phyloP scores from a whole-genome alignment of 768 basidiomycete genomes.

The Pulveroboletus sp. region DNA sequence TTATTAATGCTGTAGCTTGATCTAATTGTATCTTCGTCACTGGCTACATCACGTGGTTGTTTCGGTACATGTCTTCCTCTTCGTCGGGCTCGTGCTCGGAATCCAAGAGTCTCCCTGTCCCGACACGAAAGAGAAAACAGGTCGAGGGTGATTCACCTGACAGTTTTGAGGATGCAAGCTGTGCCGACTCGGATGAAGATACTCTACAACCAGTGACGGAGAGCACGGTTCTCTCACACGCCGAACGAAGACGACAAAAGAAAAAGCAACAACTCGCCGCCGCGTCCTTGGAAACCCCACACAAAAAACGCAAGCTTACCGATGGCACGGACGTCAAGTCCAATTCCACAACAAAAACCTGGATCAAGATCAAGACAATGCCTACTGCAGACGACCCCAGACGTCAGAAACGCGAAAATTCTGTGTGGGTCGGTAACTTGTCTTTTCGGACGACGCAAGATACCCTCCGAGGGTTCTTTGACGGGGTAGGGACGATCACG shows the following conservation, averaged over 20 bases:
- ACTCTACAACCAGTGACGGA: slow-evolving; percentile 3
- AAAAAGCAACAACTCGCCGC: slow-evolving; percentile 31
- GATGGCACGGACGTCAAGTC: slow-evolving; percentile 7
- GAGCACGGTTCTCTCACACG: slow-evolving; percentile 66
- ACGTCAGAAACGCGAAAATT: slow-evolving; percentile 66
- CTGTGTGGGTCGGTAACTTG: slow-evolving; percentile 95
- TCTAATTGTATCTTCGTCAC: slow-evolving; percentile 11
- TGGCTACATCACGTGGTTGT: not conserved
- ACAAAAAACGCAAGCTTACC: slow-evolving; percentile 50
- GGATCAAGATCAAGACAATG: not conserved
- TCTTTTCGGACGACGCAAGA: slow-evolving; percentile 84
- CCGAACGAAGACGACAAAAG: slow-evolving; percentile 65
- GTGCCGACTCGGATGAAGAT: slow-evolving; percentile 10
- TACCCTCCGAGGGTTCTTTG: slow-evolving; percentile 69
- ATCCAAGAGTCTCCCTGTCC: slow-evolving; percentile 29
- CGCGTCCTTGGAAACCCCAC: slow-evolving; percentile 10
- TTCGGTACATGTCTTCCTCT: slow-evolving; percentile 14
- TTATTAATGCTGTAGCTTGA: slow-evolving; percentile 20
- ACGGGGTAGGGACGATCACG: slow-evolving; percentile 69
- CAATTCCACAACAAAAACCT: not conserved
- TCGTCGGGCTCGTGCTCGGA: slow-evolving; percentile 31
- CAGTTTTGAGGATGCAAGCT: slow-evolving; percentile 15
- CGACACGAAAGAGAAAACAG: slow-evolving; percentile 22
- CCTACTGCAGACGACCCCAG: slow-evolving; percentile 6
- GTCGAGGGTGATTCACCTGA: slow-evolving; percentile 16